Base-by-base conservation (phyloP, 257 asterid species). In the Galeopsis tetrahit region DNA sequence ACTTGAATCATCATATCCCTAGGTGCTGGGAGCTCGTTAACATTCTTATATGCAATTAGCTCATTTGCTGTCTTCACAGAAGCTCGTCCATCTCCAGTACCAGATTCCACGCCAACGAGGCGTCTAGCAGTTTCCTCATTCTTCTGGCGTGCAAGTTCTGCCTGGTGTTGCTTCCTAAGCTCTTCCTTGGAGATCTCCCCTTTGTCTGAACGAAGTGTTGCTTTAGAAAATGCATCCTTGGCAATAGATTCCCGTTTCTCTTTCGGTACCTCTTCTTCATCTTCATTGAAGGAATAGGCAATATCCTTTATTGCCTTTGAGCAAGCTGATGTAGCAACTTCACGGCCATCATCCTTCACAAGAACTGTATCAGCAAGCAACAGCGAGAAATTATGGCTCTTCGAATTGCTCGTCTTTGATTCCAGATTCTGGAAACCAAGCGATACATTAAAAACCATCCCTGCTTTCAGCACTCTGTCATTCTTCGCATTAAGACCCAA, bases 151-250 rank as follows among this genome's bases (percentile, higher is more conserved):
- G 96, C 97, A 64, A 90, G 96, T 71, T 81, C 89, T 5, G 96
- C 93, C 78, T 90, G 97, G 75, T 90, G 96, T 77, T 86, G 95
- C 85, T 77, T 90, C 32, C 97, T 73, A n/a, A 83, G 82, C 66
- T 86, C 89, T 75, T 90, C 97, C 75, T 86, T 90, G 0, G 95
- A 85, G 28, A 88, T 57, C 81, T 90, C 96, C 32, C 83, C 86
- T 32, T 86, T 85, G 75, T 82, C 97, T 51, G 97, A 90, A 11
- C 97, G 79, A 4, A 90, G 90, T 0, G 86, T 85, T 57, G 97
- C 89, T 80, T 90, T 90, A 36, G 97, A 85, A 34, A 77, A 13
- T n/a, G 38, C 42, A 13, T 80, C 88, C 71, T 66, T 79, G 64
- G 59, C 73, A 36, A 65, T 78, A 21, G 80, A 17, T 32, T 44